Percentiles rank a stretch among this genome's conserved stretches.
Evolutionary conservation across 495 filamentous ascomycete species (phyloP).

Genomic region (Lichenothelia convexa): DNA sequence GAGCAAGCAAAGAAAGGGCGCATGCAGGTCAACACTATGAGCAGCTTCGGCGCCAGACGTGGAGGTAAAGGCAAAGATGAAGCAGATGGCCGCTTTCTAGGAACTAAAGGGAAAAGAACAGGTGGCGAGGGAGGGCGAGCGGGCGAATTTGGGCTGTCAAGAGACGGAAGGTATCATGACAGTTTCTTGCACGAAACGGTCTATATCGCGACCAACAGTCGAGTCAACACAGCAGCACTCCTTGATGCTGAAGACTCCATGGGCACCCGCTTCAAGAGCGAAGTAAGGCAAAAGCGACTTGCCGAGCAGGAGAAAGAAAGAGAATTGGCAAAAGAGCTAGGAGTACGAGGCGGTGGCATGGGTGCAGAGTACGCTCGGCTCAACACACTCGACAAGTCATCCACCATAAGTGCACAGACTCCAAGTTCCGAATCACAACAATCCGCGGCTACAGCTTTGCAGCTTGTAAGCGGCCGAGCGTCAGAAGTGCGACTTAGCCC

Average conservation of each 20-base stretch:
- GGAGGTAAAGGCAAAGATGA: conserved; percentile 12
- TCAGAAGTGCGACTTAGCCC: conserved; percentile 50
- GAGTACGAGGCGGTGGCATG: conserved; percentile 41
- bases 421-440: conserved; percentile 2
- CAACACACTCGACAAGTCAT: neutral
- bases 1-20: conserved; percentile 49
- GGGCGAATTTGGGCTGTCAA: conserved; percentile 19
- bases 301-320: conserved; percentile 60
- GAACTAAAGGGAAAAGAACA: conserved; percentile 14
- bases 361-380: conserved; percentile 62
- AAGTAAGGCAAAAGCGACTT: conserved; percentile 47
- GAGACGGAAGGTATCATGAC: conserved; percentile 40
- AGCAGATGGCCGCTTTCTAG: conserved; percentile 2
- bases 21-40: conserved; percentile 64
- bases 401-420: neutral
- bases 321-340: conserved; percentile 57
- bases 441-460: conserved; percentile 32
- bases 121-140: conserved; percentile 8
- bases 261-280: conserved; percentile 41
- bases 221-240: conserved; percentile 37
- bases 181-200: conserved; percentile 15
- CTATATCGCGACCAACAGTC: conserved; percentile 14
- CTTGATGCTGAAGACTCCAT: conserved; percentile 52
- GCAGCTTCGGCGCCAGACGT: conserved; percentile 22
- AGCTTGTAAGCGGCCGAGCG: conserved; percentile 37